Base-by-base conservation (phyloP, 495 filamentous ascomycete genomes). In the Aspergillus campestris region DNA sequence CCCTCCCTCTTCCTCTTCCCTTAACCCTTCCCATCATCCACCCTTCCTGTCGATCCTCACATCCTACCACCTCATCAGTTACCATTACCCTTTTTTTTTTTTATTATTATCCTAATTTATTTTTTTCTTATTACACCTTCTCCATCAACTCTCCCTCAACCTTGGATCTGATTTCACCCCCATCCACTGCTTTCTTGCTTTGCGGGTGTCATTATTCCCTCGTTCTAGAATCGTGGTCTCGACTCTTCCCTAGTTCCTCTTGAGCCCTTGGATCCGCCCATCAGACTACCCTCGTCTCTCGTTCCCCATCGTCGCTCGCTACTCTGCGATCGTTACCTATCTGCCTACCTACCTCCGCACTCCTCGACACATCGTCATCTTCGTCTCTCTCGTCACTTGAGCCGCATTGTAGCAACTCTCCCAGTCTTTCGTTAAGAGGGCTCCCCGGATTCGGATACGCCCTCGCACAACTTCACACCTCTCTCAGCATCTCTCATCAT, bases 401-500 rank as follows among this genome's bases (percentile, higher is more conserved):
- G 18, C 18, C 18, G 18, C 2, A 24, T 24, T 24, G 18, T 24
- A 24, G 18, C 18, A 24, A 24, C 18, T 24, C 18, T 4, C 5
- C 9, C 35, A 37, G 35, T 35, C 24, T 42, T 34, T 48, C 35
- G 7, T 29, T 29, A n/a, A 18, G 7, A 7, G 8, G 30, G 24
- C 10, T 42, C 14, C 6, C 27, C 29, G 6, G 8, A 31, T 28
- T 40, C 29, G 31, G 18, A 24, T 24, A 47, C 37, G 8, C 12
- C 9, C 31, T 28, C 27, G 28, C n/a, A 34, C n/a, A 15, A 15
- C 8, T 45, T 29, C 33, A 44, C 34, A 38, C 27, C 42, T 35
- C 27, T 30, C 34, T 18, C 34, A 44, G 5, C 45, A 10, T 47
- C 27, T 14, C n/a, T 47, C 57, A 61, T 30, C 47, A 71, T 71